phyloP scores from a whole-genome alignment of 768 basidiomycete genomes.

The Chalciporus piperatus region DNA sequence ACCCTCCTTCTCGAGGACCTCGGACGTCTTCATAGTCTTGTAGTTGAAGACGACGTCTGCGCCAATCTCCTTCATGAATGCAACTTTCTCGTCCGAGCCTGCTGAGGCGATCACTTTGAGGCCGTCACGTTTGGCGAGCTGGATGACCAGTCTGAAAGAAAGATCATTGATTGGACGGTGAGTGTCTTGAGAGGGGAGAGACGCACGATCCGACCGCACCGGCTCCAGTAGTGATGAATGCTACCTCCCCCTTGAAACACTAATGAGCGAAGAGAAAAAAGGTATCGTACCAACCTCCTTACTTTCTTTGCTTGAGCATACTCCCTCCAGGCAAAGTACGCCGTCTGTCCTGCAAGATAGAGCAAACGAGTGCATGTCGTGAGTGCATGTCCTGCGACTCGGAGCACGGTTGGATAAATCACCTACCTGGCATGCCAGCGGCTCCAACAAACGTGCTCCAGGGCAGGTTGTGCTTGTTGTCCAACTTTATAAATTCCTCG shows the following conservation, averaged over 20 bases:
- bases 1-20: conserved; percentile 55
- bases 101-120: conserved; percentile 69
- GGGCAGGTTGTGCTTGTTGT: conserved; percentile 28
- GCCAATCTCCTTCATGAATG: conserved; percentile 55
- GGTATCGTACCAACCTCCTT: conserved; percentile 3
- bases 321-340: conserved; percentile 18
- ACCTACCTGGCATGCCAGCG: conserved; percentile 29
- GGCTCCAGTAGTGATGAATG: conserved; percentile 43
- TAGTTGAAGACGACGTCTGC: conserved; percentile 74
- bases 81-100: conserved; percentile 69
- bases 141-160: conserved; percentile 41
- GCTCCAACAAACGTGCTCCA: conserved; percentile 31
- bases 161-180: not conserved
- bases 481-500: conserved; percentile 9
- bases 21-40: conserved; percentile 52
- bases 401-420: conserved; percentile 9
- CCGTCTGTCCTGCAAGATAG: conserved; percentile 22
- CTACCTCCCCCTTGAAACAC: conserved; percentile 40
- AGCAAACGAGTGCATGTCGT: not conserved
- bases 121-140: conserved; percentile 48
- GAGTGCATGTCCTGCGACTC: not conserved
- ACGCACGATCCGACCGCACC: conserved; percentile 60
- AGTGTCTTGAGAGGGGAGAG: not conserved
- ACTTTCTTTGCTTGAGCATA: conserved; percentile 22
- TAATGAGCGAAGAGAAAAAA: not conserved